Evolutionary conservation across 2,329 filamentous ascomycete genomes (phyloP).

Genomic region (Colletotrichum sp.): DNA sequence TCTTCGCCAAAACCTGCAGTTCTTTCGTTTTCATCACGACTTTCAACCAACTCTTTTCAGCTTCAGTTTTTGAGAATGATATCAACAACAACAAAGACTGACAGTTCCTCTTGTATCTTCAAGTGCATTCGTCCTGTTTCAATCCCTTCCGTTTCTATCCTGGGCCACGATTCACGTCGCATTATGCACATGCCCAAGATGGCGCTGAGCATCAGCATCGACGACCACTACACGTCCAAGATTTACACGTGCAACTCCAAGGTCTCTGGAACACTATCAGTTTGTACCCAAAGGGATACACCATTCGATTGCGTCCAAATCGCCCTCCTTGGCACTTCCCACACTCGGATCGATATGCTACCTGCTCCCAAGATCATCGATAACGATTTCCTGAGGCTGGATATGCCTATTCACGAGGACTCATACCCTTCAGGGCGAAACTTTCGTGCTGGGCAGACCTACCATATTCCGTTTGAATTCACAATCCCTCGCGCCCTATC

Average conservation of each 20-base stretch:
- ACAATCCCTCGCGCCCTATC: slow-evolving; percentile 62
- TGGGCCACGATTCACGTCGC: slow-evolving; percentile 18
- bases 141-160: not conserved
- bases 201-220: slow-evolving; percentile 52
- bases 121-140: not conserved
- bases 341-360: slow-evolving; percentile 56
- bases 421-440: slow-evolving; percentile 50
- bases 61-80: not conserved
- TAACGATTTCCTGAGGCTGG: slow-evolving; percentile 60
- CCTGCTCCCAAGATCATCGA: slow-evolving; percentile 51
- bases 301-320: slow-evolving; percentile 58
- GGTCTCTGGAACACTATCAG: slow-evolving; percentile 52
- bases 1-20: not conserved
- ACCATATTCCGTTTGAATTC: slow-evolving; percentile 62
- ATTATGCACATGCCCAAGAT: slow-evolving; percentile 18
- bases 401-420: slow-evolving; percentile 55
- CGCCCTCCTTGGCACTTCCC: slow-evolving; percentile 54
- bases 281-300: slow-evolving; percentile 49
- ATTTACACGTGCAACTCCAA: slow-evolving; percentile 60
- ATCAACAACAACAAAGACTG: not conserved
- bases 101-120: not conserved
- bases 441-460: slow-evolving; percentile 51
- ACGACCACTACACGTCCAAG: slow-evolving; percentile 59
- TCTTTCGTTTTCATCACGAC: not conserved
- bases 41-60: not conserved